A percentile compares a stretch with the other conserved stretches of the same genome.
These are phyloP conservation scores for Erysimum pusillum DNA, from an alignment of 441 rosid species.

Conservation along the genomic window DNA sequence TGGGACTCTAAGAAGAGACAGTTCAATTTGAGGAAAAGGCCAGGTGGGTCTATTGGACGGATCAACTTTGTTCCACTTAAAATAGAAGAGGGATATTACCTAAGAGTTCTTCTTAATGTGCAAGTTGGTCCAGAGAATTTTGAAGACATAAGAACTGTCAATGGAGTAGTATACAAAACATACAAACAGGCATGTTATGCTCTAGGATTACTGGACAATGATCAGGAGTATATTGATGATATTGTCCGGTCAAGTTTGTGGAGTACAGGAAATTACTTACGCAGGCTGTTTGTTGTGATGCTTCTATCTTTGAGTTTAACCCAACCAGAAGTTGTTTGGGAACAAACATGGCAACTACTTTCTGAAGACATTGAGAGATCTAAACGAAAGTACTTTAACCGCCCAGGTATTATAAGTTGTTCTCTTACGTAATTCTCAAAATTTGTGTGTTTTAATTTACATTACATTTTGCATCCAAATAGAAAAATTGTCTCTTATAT, in stretches of 20 bases:
- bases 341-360: neutral
- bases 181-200: neutral
- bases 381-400: neutral
- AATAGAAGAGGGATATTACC: neutral
- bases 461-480: no score
- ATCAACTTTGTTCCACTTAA: neutral
- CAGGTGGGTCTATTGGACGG: neutral
- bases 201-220: neutral
- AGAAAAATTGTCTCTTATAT: no score
- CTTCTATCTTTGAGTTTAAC: neutral
- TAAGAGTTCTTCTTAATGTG: neutral
- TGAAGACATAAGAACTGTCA: neutral
- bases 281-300: neutral
- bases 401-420: neutral
- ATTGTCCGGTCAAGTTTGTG: neutral
- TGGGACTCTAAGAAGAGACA: neutral
- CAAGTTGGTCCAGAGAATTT: neutral
- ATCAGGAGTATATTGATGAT: neutral
- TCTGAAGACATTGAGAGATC: neutral
- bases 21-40: neutral
- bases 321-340: neutral
- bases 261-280: neutral
- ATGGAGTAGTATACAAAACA: rapidly evolving
- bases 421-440: no score
- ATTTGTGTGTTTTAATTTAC: no score